Percentiles rank a stretch among this genome's conserved stretches.
These are phyloP conservation scores for Paxillus rubicundulus DNA, from an alignment of 768 basidiomycete species.

Conservation along the genomic window DNA sequence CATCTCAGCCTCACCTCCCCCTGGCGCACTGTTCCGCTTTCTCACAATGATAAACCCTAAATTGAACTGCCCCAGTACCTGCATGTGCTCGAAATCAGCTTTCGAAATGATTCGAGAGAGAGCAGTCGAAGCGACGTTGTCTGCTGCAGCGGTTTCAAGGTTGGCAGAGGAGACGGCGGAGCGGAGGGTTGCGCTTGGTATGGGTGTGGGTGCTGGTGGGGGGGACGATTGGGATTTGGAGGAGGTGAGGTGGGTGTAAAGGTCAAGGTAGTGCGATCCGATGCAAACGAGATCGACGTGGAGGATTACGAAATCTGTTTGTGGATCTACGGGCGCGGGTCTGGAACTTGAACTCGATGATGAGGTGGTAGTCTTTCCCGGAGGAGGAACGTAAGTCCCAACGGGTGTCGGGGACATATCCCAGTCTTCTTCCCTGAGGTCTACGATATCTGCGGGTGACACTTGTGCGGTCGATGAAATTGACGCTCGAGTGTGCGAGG, in stretches of 20 bases:
- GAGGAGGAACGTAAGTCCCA: slow-evolving; percentile 15
- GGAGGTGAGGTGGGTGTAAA: slow-evolving; percentile 6
- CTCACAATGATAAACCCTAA: slow-evolving; percentile 90
- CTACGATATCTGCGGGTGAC: not conserved
- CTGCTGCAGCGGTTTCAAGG: slow-evolving; percentile 44
- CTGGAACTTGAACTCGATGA: not conserved
- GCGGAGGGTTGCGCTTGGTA: slow-evolving; percentile 14
- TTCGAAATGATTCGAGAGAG: slow-evolving; percentile 87
- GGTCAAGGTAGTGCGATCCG: slow-evolving; percentile 20
- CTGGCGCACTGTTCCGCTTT: slow-evolving; percentile 37
- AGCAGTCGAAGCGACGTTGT: slow-evolving; percentile 56
- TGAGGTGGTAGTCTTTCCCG: slow-evolving; percentile 10
- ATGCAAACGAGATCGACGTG: slow-evolving; percentile 20
- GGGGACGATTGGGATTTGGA: not conserved
- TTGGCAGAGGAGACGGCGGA: slow-evolving; percentile 28
- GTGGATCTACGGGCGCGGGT: not conserved
- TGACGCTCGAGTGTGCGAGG: not conserved
- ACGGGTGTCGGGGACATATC: slow-evolving; percentile 26
- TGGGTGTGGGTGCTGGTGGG: not conserved
- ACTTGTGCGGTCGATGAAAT: not conserved
- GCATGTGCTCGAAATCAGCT: slow-evolving; percentile 80
- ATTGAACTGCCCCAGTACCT: slow-evolving; percentile 92
- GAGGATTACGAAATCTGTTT: slow-evolving; percentile 14
- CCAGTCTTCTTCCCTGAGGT: slow-evolving; percentile 18
- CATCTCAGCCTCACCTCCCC: slow-evolving; percentile 24